phyloP scores from a whole-genome alignment of 208 protist species.

The Leishmania braziliensis region DNA sequence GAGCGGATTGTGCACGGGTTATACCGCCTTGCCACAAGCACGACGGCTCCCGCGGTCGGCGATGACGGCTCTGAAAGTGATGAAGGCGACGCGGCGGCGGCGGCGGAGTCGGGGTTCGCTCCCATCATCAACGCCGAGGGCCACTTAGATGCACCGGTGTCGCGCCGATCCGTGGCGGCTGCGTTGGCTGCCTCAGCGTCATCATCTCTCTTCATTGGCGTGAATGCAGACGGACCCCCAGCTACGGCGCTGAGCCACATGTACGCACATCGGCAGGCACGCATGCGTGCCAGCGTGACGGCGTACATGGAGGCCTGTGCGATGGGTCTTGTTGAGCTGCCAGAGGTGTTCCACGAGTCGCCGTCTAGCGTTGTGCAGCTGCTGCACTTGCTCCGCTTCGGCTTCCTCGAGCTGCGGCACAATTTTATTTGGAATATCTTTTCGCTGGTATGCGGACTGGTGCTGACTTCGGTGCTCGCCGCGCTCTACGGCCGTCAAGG shows the following conservation, averaged over 20 bases:
- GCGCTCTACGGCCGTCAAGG: conserved; percentile 61
- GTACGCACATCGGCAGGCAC: conserved; percentile 13
- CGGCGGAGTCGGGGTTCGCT: background rate
- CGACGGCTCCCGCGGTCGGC: background rate
- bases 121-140: background rate
- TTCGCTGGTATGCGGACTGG: conserved; percentile 29
- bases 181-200: background rate
- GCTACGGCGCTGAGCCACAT: conserved; percentile 24
- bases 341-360: conserved; percentile 25
- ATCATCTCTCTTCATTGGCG: background rate
- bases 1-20: conserved; percentile 33
- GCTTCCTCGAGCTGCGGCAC: conserved; percentile 47
- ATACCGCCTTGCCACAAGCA: conserved; percentile 29
- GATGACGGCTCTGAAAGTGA: background rate
- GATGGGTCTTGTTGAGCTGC: conserved; percentile 33
- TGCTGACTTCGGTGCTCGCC: conserved; percentile 39
- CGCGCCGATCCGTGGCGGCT: background rate
- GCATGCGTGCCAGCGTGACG: conserved; percentile 33
- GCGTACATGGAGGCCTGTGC: conserved; percentile 56
- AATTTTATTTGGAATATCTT: conserved; percentile 26
- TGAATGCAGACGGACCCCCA: conserved; percentile 12
- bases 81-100: background rate
- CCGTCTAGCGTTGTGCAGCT: conserved; percentile 42
- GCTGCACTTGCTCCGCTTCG: conserved; percentile 55
- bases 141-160: background rate